phyloP scores from a whole-genome alignment of 148 eudicot species.

The Agrostemma githago region DNA sequence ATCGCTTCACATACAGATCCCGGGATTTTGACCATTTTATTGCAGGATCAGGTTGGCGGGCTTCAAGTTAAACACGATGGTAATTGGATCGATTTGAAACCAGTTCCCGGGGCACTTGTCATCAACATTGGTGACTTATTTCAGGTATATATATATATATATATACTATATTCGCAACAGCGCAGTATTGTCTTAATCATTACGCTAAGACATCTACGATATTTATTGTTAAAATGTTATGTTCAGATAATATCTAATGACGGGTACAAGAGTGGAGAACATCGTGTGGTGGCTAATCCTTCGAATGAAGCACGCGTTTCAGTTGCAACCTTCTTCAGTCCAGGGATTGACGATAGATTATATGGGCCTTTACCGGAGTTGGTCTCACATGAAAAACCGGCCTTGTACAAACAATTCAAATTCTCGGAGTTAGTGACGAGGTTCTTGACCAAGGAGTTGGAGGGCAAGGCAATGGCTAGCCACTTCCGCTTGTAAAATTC shows the following conservation, averaged over 20 bases:
- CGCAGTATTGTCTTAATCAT: no score
- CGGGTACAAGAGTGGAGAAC: conserved; percentile 65
- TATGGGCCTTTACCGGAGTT: conserved; percentile 66
- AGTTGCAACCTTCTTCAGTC: conserved; percentile 45
- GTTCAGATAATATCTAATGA: conserved; percentile 62
- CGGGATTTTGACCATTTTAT: conserved; percentile 33
- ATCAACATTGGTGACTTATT: conserved; percentile 42
- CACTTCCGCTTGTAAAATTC: conserved; percentile 27
- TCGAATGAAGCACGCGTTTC: conserved; percentile 42
- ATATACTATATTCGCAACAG: no score
- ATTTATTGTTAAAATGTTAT: neutral
- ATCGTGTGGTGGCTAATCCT: conserved; percentile 60
- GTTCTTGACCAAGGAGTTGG: conserved; percentile 50
- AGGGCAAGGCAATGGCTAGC: conserved; percentile 43
- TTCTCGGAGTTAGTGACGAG: conserved; percentile 36
- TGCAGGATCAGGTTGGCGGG: conserved; percentile 43
- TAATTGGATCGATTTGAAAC: conserved; percentile 40
- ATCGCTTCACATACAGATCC: conserved; percentile 42
- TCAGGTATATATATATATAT: conserved; percentile 41
- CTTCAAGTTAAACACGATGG: conserved; percentile 39
- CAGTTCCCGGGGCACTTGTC: conserved; percentile 37
- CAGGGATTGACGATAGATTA: conserved; percentile 39
- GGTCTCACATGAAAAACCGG: conserved; percentile 45
- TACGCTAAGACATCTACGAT: no score
- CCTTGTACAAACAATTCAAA: conserved; percentile 36